Evolutionary conservation across 306 rosid species (phyloP), one percentile per base, ranked within the genome.

Genomic region (Bauhinia variegata): DNA sequence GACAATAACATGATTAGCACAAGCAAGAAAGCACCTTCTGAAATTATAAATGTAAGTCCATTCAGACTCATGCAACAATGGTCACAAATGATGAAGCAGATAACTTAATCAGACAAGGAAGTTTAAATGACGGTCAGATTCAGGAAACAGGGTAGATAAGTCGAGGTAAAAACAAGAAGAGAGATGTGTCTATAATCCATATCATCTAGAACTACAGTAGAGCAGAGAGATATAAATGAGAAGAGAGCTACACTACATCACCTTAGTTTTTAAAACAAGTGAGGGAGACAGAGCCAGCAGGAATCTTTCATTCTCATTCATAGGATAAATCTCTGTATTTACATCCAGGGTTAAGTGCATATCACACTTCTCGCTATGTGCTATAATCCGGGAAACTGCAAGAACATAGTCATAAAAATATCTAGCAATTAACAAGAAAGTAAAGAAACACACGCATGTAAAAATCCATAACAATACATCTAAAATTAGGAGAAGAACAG

Each of bases 291-390:
- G 39, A 23, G 81, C 88, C 93, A 93, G 76, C 79, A 87, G 56
- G 68, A 87, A 84, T 60, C 75, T 84, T 17, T 93, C 96, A 15
- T 76, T 76, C 78, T 71, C 67, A 5, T 60, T 76, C 70, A 89
- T 70, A 7, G 96, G 96, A 82, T 89, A 93, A 71, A 93, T 81
- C 79, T 93, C 93, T 0, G 96, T 79, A 71, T 89, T 88, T 63
- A 89, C 87, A 70, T 93, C 96, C 30, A 89, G 82, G 39, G 66
- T 87, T 84, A 89, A 72, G 70, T 64, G 7, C 80, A 83, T 87
- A 68, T 70, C 88, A 60, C 64, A 61, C 79, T 87, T 93, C 86
- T 93, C 95, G 68, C 98, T 84, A 16, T 43, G 61, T 43, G 91
- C 96, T n/a, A 76, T 87, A 43, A 93, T 74, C 75, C 96, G 78